Base-by-base conservation (phyloP, 2,329 filamentous ascomycete species). In the Sphaerulina vaccinii region DNA sequence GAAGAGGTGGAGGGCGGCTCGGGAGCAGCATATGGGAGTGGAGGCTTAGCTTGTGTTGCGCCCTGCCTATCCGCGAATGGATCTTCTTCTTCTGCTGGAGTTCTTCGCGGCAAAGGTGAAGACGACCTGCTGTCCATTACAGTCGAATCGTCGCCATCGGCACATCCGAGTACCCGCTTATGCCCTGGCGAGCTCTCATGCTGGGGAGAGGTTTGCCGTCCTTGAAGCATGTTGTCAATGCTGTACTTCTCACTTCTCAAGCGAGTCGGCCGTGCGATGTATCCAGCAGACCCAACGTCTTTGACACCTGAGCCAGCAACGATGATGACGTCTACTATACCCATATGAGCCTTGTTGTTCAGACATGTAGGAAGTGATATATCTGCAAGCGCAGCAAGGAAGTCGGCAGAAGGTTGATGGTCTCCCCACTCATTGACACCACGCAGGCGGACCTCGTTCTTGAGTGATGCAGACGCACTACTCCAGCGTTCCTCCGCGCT, bases 291-390 rank as follows among this genome's bases (percentile, higher is more conserved):
- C 1, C 62, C 57, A 21, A 54, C 57, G 43, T 59, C 57, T 46
- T 68, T 68, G 27, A 43, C 54, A 24, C 65, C 66, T 18, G 46
- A 52, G 11, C 67, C 67, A 21, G 62, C 52, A 2, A 57, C 65
- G 33, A 65, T 51, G 27, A 66, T 43, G 16, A 65, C 43, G 48
- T 62, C 66, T 15, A 69, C 65, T 23, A 63, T 58, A 15, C 54
- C 62, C 8, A 65, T 70, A 1, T 62, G 62, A 3, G 63, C 62
- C 8, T 62, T 63, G 7, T 56, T 29, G 1, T 54, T 22, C 3
- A 74, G 46, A 2, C 58, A 54, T 1, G 65, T 54, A 3, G 74
- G 75, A 57, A 76, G 68, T 2, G 57, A 37, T 51, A 75, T 60
- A 2, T 50, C 55, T 2, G 72, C 65, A 10, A 78, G 59, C 15